A percentile compares a stretch with the other conserved stretches of the same genome.
phyloP scores from a whole-genome alignment of 164 flowering plant genomes.

The Vitis riparia region DNA sequence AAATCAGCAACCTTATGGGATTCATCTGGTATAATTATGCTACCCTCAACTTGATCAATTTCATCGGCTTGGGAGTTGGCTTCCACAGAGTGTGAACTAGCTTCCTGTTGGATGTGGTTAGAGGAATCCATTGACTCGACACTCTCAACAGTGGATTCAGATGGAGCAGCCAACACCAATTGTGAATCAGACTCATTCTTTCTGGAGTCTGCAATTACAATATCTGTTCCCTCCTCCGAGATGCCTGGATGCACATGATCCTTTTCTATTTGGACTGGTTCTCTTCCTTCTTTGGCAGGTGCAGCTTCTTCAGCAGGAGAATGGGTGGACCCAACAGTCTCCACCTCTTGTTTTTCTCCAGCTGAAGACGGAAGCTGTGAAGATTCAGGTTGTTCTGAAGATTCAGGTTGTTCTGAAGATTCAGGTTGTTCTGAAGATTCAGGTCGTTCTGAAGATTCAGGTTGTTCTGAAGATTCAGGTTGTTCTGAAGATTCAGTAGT shows the following conservation, averaged over 20 bases:
- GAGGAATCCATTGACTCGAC: slow-evolving; percentile 29
- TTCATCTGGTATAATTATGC: slow-evolving; percentile 21
- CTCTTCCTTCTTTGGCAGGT: slow-evolving; percentile 34
- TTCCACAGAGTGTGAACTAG: slow-evolving; percentile 28
- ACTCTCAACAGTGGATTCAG: slow-evolving; percentile 20
- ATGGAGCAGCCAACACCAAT: neutral
- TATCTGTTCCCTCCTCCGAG: slow-evolving; percentile 19
- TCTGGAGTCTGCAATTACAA: slow-evolving; percentile 13
- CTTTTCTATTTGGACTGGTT: slow-evolving; percentile 23
- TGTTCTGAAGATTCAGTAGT: slow-evolving; percentile 34
- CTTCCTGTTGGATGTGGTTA: slow-evolving; percentile 23
- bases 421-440: too few relatives aligned
- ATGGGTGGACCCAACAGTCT: slow-evolving; percentile 18
- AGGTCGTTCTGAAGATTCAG: slow-evolving; percentile 8
- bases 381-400: slow-evolving; percentile 33
- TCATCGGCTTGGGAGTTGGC: slow-evolving; percentile 22
- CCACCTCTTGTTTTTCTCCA: slow-evolving; percentile 29
- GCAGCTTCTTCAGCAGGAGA: slow-evolving; percentile 26
- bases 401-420: slow-evolving; percentile 12
- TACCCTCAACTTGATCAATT: slow-evolving; percentile 24
- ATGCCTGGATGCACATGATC: slow-evolving; percentile 22
- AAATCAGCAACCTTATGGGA: slow-evolving; percentile 17
- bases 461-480: slow-evolving; percentile 24
- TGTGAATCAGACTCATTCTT: slow-evolving; percentile 33
- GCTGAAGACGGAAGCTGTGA: slow-evolving; percentile 13